Conservation (phyloP, 257 asterid species). For the Solanum habrochaites region DNA sequence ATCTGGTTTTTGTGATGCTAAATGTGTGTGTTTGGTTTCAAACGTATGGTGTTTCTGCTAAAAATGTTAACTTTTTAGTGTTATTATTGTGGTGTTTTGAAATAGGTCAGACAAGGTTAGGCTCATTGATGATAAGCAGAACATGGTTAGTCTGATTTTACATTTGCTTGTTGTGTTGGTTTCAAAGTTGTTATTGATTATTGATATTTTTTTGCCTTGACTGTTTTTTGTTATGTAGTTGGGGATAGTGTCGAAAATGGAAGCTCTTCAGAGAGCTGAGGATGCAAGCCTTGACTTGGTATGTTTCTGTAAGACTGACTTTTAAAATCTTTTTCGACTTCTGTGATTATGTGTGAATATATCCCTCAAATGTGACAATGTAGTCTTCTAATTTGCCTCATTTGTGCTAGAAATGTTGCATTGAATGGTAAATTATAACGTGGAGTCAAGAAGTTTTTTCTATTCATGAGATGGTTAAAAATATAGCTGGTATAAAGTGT, state of each 20-base stretch:
- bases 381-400: background rate
- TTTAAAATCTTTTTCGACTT: background rate
- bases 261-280: slow-evolving; percentile 90
- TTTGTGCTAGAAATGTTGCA: background rate
- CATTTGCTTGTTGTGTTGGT: background rate
- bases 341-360: background rate
- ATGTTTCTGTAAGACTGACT: slow-evolving; percentile 10
- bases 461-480: background rate
- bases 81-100: background rate
- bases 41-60: background rate
- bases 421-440: background rate
- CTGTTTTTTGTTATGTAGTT: slow-evolving; percentile 36
- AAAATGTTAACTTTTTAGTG: background rate
- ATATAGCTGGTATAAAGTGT: background rate
- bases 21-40: background rate
- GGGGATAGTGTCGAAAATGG: slow-evolving; percentile 62
- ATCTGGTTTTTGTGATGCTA: background rate
- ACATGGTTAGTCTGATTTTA: slow-evolving; percentile 49
- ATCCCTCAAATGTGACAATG: background rate
- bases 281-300: slow-evolving; percentile 93
- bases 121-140: slow-evolving; percentile 83
- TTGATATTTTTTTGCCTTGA: background rate
- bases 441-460: background rate
- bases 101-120: slow-evolving; percentile 81
- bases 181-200: background rate